Evolutionary conservation across 1,284 basidiomycete genomes (phyloP), one percentile per base, ranked within the genome.

Genomic region (Rhodotorula sp.): DNA sequence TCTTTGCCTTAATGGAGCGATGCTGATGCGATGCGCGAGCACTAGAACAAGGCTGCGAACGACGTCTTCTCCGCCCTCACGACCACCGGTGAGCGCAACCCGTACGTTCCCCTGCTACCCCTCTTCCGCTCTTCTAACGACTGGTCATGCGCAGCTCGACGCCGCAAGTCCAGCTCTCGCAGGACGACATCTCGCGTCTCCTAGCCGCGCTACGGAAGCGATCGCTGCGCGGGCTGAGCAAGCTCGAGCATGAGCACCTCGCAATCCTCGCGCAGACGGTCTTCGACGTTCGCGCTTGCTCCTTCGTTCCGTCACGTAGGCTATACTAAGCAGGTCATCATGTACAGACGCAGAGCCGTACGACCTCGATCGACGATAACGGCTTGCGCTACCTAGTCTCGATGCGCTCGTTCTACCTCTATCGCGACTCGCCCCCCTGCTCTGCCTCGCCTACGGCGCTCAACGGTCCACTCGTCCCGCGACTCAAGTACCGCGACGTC

Each of bases 331-430:
- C 69, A 64, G 59, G 57, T 55, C 46, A 29, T 29, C 19, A 57
- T 19, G 90, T 89, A 91, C 57, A 91, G 96, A 64, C 90, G 92
- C 78, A 92, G 94, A 79, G 86, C 88, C 12, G 61, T n/a, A 48
- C 37, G 3, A 87, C 92, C 39, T 88, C 94, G 0, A 84, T 97
- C 32, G 95, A 97, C 81, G 83, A 90, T 2, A 94, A 94, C 78
- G 95, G 94, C 0, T 83, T 96, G 61, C 89, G 94, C 53, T 97
- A 94, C 82, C 86, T 97, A 36, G 90, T 93, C 69, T 91, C 92
- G 19, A 61, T 77, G 44, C 69, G 76, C 41, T 62, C 71, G 37
- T 66, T 71, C 67, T 66, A 67, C 64, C 55, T 69, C 51, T 54
- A 66, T 39, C 39, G 61, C 64, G 27, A 70, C 25, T 15, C 53